phyloP scores from a whole-genome alignment of 2,329 filamentous ascomycete species.

The Xylaria digitata region DNA sequence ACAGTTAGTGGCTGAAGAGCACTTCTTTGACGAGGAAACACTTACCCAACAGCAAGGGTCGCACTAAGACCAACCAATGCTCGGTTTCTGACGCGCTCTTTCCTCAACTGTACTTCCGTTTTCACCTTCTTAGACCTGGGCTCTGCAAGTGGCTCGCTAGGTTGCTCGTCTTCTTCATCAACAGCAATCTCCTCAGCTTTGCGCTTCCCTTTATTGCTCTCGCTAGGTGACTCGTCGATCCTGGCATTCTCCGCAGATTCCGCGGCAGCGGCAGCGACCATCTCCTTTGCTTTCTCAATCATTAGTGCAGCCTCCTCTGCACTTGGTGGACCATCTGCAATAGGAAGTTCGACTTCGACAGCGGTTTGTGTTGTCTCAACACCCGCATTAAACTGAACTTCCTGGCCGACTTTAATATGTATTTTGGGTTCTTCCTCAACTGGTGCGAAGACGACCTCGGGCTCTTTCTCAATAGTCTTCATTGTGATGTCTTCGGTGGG shows the following conservation, averaged over 20 bases:
- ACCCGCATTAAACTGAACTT: constrained; percentile 61
- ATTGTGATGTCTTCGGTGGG: constrained; percentile 54
- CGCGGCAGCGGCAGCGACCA: constrained; percentile 80
- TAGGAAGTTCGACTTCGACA: constrained; percentile 80
- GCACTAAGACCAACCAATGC: constrained; percentile 88
- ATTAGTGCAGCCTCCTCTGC: constrained; percentile 84
- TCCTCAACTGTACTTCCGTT: constrained; percentile 83
- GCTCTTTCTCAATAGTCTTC: constrained; percentile 63
- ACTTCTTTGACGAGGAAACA: constrained; percentile 47
- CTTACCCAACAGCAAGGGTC: constrained; percentile 90
- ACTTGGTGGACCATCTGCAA: constrained; percentile 71
- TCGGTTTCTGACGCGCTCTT: constrained; percentile 86
- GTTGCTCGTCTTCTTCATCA: constrained; percentile 69
- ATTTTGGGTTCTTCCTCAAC: constrained; percentile 70
- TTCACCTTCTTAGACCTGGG: constrained; percentile 78
- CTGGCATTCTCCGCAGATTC: constrained; percentile 55
- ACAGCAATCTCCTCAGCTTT: constrained; percentile 78
- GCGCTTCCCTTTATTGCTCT: constrained; percentile 71
- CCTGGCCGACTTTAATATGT: constrained; percentile 76
- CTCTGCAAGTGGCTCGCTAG: constrained; percentile 58
- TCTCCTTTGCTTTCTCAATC: constrained; percentile 86
- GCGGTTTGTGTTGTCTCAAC: constrained; percentile 77
- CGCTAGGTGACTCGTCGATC: constrained; percentile 50
- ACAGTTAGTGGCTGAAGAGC: constrained; percentile 22
- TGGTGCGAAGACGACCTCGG: constrained; percentile 60